phyloP scores from a whole-genome alignment of 2,329 filamentous ascomycete genomes.

The Fusarium acutatum region DNA sequence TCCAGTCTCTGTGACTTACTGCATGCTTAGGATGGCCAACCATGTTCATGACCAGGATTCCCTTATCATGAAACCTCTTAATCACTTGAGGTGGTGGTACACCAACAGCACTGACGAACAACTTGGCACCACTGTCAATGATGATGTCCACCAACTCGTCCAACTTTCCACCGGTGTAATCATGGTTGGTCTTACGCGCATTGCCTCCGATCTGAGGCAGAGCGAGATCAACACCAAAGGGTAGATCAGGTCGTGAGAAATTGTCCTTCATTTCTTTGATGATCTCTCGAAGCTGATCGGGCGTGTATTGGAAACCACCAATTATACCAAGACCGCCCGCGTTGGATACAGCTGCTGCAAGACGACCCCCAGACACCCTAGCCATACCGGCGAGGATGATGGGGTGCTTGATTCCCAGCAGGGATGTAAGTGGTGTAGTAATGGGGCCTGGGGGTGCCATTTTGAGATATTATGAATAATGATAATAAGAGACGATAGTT shows the following conservation, averaged over 20 bases:
- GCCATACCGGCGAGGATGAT: constrained; percentile 96
- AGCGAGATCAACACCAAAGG: constrained; percentile 92
- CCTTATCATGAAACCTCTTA: constrained; percentile 78
- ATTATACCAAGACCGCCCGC: constrained; percentile 85
- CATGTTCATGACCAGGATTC: constrained; percentile 96
- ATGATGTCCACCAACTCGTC: constrained; percentile 89
- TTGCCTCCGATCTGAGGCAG: constrained; percentile 86
- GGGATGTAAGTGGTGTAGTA: constrained; percentile 78
- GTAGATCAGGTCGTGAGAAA: constrained; percentile 71
- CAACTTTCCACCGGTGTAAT: constrained; percentile 90
- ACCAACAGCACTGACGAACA: constrained; percentile 90
- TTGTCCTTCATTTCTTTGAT: constrained; percentile 85
- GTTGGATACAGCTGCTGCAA: constrained; percentile 88
- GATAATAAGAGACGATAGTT: neutral
- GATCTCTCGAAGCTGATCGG: constrained; percentile 78
- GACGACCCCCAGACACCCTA: constrained; percentile 77
- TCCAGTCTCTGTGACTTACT: constrained; percentile 53
- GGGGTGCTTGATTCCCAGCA: constrained; percentile 86
- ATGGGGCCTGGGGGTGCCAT: constrained; percentile 64
- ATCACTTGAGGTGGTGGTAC: constrained; percentile 81
- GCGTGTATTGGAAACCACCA: constrained; percentile 76
- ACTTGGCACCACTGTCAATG: constrained; percentile 80
- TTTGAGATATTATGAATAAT: constrained; percentile 5
- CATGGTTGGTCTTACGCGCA: constrained; percentile 91
- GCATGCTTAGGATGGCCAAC: constrained; percentile 93